A percentile compares a stretch with the other conserved stretches of the same genome.
Evolutionary conservation across 148 eudicot genomes (phyloP).

Genomic region (Spergularia bocconei): DNA sequence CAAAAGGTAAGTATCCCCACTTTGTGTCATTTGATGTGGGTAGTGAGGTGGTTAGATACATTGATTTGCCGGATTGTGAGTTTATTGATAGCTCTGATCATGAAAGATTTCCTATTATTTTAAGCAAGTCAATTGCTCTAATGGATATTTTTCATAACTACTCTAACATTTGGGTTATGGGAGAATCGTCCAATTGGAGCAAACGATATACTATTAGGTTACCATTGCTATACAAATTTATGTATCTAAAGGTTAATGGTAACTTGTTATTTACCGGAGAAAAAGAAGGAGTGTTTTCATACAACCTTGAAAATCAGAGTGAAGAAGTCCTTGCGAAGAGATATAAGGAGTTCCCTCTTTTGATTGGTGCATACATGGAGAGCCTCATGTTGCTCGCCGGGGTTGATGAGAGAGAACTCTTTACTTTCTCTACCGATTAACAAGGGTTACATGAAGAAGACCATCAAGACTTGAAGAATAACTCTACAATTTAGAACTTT

Average conservation of each 20-base stretch:
- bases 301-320: constrained; percentile 9
- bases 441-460: no score
- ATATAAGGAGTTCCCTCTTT: constrained; percentile 2
- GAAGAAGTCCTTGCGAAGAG: constrained; percentile 15
- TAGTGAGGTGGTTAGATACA: constrained; percentile 8
- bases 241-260: constrained; percentile 13
- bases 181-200: background rate
- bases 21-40: constrained; percentile 17
- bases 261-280: constrained; percentile 15
- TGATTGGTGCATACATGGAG: constrained; percentile 9
- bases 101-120: constrained; percentile 4
- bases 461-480: no score
- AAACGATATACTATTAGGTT: constrained; percentile 6
- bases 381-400: background rate
- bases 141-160: background rate
- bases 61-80: constrained; percentile 9
- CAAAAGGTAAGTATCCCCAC: constrained; percentile 16
- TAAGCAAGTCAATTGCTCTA: background rate
- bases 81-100: background rate
- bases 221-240: background rate
- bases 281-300: constrained; percentile 5
- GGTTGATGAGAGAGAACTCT: background rate
- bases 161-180: constrained; percentile 19
- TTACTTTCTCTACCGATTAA: background rate
- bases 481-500: no score